These are phyloP conservation scores for Plasmodium gallinaceum DNA, from an alignment of 169 alveolate species.

Conservation along the genomic window DNA sequence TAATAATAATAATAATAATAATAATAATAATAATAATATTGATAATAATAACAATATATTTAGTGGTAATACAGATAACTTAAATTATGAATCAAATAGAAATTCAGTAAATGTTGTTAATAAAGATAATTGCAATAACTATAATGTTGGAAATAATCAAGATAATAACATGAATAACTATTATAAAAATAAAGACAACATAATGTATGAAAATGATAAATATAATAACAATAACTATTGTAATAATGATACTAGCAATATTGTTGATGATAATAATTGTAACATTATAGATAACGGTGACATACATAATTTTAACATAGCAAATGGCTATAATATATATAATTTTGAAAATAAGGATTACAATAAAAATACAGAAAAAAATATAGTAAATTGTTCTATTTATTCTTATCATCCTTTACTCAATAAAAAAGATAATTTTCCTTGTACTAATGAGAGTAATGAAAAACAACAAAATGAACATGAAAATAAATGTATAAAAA, in stretches of 20 bases:
- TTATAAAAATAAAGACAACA: background rate
- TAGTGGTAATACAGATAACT: background rate
- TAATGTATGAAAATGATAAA: background rate
- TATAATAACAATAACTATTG: background rate
- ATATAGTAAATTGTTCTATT: conserved; percentile 20
- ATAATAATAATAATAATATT: too few relatives aligned
- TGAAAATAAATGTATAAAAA: background rate
- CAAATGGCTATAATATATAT: background rate
- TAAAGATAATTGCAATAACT: background rate
- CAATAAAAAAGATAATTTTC: background rate
- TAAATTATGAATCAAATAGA: background rate
- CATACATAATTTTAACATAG: conserved; percentile 8
- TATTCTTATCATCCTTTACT: conserved; percentile 26
- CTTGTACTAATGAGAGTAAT: background rate
- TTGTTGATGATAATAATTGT: conserved; percentile 16
- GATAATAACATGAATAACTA: background rate
- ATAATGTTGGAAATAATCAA: background rate
- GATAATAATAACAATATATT: background rate
- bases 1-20: too few relatives aligned
- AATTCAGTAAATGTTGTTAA: background rate
- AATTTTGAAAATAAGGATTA: conserved; percentile 8
- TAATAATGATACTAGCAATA: conserved; percentile 7
- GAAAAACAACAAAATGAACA: background rate
- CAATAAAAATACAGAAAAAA: conserved; percentile 4
- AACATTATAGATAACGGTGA: background rate